Evolutionary conservation across 2,329 filamentous ascomycete genomes (phyloP).

Genomic region (Ceratocystis papillata): DNA sequence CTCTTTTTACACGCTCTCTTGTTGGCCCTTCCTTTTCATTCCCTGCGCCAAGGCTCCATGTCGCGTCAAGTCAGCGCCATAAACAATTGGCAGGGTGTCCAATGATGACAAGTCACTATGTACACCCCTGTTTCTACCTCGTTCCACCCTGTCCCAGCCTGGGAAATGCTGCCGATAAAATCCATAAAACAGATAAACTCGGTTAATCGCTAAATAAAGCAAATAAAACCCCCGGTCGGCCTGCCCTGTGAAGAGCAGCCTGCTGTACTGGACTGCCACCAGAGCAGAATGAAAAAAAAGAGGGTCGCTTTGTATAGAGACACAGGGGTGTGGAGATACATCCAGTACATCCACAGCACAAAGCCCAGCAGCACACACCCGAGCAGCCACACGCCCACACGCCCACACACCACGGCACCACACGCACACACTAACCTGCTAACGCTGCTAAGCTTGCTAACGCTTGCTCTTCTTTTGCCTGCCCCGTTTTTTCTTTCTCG

Average conservation of each 20-base stretch:
- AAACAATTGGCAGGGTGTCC: slow-evolving; percentile 13
- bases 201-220: slow-evolving; percentile 23
- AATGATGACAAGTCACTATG: not conserved
- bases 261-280: too few species aligned
- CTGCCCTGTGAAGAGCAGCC: too few species aligned
- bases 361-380: too few species aligned
- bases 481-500: slow-evolving; percentile 26
- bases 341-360: too few species aligned
- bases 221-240: not conserved
- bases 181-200: not conserved
- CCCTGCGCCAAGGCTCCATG: slow-evolving; percentile 8
- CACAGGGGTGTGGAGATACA: slow-evolving; percentile 1
- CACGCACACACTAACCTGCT: too few species aligned
- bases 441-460: too few species aligned
- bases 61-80: slow-evolving; percentile 16
- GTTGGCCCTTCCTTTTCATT: not conserved
- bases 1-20: not conserved
- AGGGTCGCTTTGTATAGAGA: slow-evolving; percentile 21
- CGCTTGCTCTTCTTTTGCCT: slow-evolving; percentile 12
- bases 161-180: slow-evolving; percentile 16
- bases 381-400: too few species aligned
- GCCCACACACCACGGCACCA: too few species aligned
- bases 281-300: not conserved
- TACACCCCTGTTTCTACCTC: slow-evolving; percentile 14
- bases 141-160: slow-evolving; percentile 7